Percentiles rank a stretch among this genome's conserved stretches.
Conservation (phyloP, 208 protist species). For the Herpetomonas samuelpessoai region DNA sequence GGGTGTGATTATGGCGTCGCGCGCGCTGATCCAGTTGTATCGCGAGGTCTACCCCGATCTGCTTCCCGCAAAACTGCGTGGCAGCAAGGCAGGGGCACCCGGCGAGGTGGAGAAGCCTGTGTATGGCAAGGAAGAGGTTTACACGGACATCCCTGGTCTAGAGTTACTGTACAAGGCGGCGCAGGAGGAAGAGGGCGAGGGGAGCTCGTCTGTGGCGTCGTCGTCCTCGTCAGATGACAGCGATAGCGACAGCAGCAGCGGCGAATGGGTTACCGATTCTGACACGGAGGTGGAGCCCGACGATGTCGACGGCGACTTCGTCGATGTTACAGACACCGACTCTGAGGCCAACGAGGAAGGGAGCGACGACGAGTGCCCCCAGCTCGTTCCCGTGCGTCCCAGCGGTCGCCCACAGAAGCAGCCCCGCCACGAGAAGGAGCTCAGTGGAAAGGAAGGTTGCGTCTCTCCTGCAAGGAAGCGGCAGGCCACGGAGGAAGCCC, state of each 20-base stretch:
- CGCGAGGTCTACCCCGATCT: slow-evolving; percentile 94
- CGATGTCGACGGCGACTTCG: slow-evolving; percentile 74
- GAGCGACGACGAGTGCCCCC: slow-evolving; percentile 54
- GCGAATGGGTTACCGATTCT: slow-evolving; percentile 71
- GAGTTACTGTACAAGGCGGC: slow-evolving; percentile 64
- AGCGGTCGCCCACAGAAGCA: slow-evolving; percentile 2
- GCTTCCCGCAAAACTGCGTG: slow-evolving; percentile 94
- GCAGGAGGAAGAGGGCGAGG: not conserved
- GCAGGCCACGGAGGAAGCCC: too few relatives aligned
- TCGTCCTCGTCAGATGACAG: slow-evolving; percentile 17
- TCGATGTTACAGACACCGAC: slow-evolving; percentile 50
- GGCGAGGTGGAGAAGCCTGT: slow-evolving; percentile 37
- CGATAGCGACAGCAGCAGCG: slow-evolving; percentile 42
- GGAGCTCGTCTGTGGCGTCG: not conserved
- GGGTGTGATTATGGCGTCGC: slow-evolving; percentile 95
- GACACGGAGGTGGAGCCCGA: slow-evolving; percentile 61
- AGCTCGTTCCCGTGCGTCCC: slow-evolving; percentile 41
- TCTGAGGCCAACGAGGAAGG: too few relatives aligned
- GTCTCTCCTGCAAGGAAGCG: too few relatives aligned
- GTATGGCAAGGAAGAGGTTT: slow-evolving; percentile 67
- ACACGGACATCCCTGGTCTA: slow-evolving; percentile 84
- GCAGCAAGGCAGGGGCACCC: slow-evolving; percentile 37
- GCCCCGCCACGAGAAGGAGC: not conserved
- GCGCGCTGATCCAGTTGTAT: slow-evolving; percentile 94
- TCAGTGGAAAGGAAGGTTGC: too few relatives aligned